Evolutionary conservation across 2,329 filamentous ascomycete genomes (phyloP).

Genomic region (Mollisia scopiformis): DNA sequence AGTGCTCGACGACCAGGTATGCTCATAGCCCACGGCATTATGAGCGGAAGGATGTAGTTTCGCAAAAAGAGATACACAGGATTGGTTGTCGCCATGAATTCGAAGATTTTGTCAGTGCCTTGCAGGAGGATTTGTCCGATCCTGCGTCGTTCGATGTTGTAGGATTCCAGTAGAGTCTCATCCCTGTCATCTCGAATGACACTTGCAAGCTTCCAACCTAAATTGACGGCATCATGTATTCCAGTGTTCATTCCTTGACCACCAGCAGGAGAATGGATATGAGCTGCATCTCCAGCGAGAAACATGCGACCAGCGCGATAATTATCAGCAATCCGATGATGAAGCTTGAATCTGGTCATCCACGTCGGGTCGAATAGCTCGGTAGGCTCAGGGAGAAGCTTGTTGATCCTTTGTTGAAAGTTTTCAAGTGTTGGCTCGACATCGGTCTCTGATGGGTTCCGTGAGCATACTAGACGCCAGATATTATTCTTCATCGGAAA

Average conservation of each 20-base stretch:
- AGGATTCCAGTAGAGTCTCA: conserved; percentile 48
- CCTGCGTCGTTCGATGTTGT: conserved; percentile 49
- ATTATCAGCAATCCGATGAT: conserved; percentile 43
- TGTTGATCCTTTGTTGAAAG: conserved; percentile 37
- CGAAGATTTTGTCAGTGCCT: conserved; percentile 47
- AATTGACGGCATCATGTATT: conserved; percentile 39
- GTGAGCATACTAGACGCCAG: conserved; percentile 34
- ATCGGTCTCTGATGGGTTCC: conserved; percentile 13
- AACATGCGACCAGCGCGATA: conserved; percentile 46
- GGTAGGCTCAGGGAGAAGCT: conserved; percentile 32
- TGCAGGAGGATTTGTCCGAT: conserved; percentile 47
- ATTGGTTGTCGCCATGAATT: conserved; percentile 40
- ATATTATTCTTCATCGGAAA: conserved; percentile 37
- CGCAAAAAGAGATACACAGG: conserved; percentile 41
- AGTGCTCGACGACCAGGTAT: conserved; percentile 23
- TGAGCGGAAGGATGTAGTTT: conserved; percentile 42
- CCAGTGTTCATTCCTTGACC: conserved; percentile 44
- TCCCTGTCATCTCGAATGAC: conserved; percentile 40
- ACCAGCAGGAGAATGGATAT: conserved; percentile 40
- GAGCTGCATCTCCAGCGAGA: conserved; percentile 41
- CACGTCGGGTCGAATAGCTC: conserved; percentile 38
- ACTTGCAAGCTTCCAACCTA: conserved; percentile 41
- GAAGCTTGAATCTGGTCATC: conserved; percentile 49
- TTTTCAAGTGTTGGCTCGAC: conserved; percentile 35
- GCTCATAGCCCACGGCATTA: conserved; percentile 41